These are phyloP conservation scores for Physcomitrellopsis africana DNA, from an alignment of 225 moss, liverwort and hornwort genomes.

Conservation along the genomic window DNA sequence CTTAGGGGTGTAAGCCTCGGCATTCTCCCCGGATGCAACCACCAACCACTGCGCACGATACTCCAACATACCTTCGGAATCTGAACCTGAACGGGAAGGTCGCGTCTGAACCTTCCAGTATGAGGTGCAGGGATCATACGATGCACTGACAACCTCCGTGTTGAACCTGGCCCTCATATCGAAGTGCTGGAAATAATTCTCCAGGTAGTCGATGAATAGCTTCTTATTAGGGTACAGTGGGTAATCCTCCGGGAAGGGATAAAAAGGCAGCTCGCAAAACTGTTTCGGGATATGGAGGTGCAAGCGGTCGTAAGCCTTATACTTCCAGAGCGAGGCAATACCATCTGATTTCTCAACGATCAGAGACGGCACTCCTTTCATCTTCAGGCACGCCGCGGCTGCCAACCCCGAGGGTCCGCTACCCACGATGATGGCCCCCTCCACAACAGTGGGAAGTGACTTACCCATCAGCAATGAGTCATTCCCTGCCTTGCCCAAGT, in stretches of 20 bases:
- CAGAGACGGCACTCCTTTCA: slow-evolving; percentile 39
- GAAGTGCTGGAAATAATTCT: slow-evolving; percentile 62
- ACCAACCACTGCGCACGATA: no score
- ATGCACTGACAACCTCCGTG: slow-evolving; percentile 6
- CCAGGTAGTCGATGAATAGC: slow-evolving; percentile 72
- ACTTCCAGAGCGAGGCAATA: slow-evolving; percentile 75
- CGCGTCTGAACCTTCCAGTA: no score
- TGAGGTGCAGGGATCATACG: no score
- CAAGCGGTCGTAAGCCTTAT: slow-evolving; percentile 79
- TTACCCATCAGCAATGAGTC: no score
- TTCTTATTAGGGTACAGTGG: slow-evolving; percentile 71
- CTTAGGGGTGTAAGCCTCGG: no score
- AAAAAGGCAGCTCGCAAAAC: slow-evolving; percentile 72
- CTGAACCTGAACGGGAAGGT: no score
- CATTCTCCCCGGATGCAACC: no score
- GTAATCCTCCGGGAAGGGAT: slow-evolving; percentile 58
- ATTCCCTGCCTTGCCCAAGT: no score
- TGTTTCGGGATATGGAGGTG: slow-evolving; percentile 78
- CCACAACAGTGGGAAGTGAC: no score
- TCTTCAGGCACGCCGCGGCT: slow-evolving; percentile 65
- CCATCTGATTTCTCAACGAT: slow-evolving; percentile 70
- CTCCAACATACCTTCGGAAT: no score
- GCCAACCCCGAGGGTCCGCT: slow-evolving; percentile 80
- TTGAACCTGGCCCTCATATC: slow-evolving; percentile 59
- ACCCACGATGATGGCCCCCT: slow-evolving; percentile 50